Base-by-base conservation (phyloP, 73 alveolate species). In the Paramecium sexaurelia region DNA sequence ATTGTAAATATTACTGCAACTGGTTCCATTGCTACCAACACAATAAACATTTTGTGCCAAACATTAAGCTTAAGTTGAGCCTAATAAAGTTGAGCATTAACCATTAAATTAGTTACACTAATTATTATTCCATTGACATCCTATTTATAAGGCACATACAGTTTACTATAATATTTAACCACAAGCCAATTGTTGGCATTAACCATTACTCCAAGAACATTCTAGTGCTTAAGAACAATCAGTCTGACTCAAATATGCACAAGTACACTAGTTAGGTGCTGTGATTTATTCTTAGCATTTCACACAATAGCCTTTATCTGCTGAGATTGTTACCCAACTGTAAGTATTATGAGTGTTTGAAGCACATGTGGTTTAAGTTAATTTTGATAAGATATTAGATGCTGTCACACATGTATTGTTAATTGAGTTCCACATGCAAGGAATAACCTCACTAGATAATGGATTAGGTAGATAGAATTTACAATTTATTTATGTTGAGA, bases 1-100 rank as follows among this genome's bases (percentile, higher is more conserved):
- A 26, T 9, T 24, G 13, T 29, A 32, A 0, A 45, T 26, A 0
- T 10, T 26, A 19, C n/a, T 61, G 11, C 83, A 61, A 29, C 4
- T 61, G 6, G 39, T 61, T 11, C 83, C 83, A 61, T 61, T 61
- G 5, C 47, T 61, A 61, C 83, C 83, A 10, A 61, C 83, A 61
- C 83, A 61, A 29, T 10, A 29, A 11, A 11, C 24, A 26, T 61
- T 29, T 61, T 61, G 11, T 61, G 41, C 7, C 43, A 61, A 13
- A 29, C 83, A 61, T 5, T 6, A 6, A 61, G 43, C 39, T 61
- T 61, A 61, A 11, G 47, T 8, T 29, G 37, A 3, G 7, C 83
- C 83, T 11, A 32, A 1, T n/a, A 61, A 61, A 11, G 8, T 29
- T 3, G 6, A 7, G 9, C 83, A 61, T 22, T 26, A 13, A 47